phyloP scores from a whole-genome alignment of 2,329 filamentous ascomycete species.

The Penicillium aurantiogriseum region DNA sequence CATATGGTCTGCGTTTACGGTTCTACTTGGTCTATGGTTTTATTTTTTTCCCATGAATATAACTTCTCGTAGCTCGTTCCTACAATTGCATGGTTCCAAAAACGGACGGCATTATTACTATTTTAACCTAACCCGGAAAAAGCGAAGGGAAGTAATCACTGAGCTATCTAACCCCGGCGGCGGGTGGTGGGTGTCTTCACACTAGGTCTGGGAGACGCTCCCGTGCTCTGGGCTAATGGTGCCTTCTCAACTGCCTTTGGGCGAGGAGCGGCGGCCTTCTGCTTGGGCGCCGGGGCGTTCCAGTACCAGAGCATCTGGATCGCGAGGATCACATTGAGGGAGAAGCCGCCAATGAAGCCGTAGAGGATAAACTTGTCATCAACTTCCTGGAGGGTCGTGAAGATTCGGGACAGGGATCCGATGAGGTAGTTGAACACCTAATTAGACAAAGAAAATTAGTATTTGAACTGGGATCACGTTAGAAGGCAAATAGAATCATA shows the following conservation, averaged over 20 bases:
- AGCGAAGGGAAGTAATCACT: constrained; percentile 3
- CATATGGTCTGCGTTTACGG: not conserved
- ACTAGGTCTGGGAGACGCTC: constrained; percentile 42
- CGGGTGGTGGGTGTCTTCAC: constrained; percentile 56
- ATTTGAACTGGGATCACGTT: not conserved
- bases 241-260: constrained; percentile 29
- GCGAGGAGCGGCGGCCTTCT: constrained; percentile 35
- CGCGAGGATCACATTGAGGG: constrained; percentile 83
- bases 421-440: constrained; percentile 98
- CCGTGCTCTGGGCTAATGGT: constrained; percentile 39
- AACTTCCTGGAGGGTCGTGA: constrained; percentile 96
- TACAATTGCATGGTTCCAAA: constrained; percentile 7
- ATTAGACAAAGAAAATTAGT: constrained; percentile 6
- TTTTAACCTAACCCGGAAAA: constrained; percentile 13
- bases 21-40: not conserved
- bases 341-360: constrained; percentile 86
- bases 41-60: not conserved
- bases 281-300: constrained; percentile 59
- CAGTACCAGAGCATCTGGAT: constrained; percentile 95
- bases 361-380: constrained; percentile 95
- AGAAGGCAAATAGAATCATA: constrained; percentile 50
- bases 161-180: constrained; percentile 49
- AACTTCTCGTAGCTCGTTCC: not conserved
- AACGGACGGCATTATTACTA: constrained; percentile 15
- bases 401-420: constrained; percentile 90